Percentiles rank a stretch among this genome's conserved stretches.
Evolutionary conservation across 2,329 filamentous ascomycete species (phyloP).

Genomic region (Rutstroemia sp.): DNA sequence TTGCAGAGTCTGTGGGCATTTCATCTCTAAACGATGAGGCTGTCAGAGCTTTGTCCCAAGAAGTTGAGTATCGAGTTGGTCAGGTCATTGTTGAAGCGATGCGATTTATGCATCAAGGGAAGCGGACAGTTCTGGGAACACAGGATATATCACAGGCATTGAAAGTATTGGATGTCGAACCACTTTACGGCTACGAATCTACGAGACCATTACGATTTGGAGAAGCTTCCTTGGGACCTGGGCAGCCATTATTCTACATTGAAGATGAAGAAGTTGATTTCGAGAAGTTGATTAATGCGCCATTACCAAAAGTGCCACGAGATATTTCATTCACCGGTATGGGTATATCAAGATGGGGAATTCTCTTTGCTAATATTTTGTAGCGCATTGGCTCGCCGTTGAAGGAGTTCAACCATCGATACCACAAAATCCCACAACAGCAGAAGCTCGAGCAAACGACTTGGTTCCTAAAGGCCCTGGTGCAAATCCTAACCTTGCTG

Average conservation of each 20-base stretch:
- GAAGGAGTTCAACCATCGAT: slow-evolving; percentile 96
- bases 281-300: slow-evolving; percentile 96
- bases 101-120: slow-evolving; percentile 90
- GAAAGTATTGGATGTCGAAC: slow-evolving; percentile 82
- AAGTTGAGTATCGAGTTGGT: slow-evolving; percentile 90
- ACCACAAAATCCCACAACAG: slow-evolving; percentile 86
- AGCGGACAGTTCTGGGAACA: slow-evolving; percentile 79
- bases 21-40: slow-evolving; percentile 75
- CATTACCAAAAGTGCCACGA: slow-evolving; percentile 86
- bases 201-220: slow-evolving; percentile 84
- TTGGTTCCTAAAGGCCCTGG: slow-evolving; percentile 84
- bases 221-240: slow-evolving; percentile 86
- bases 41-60: slow-evolving; percentile 78
- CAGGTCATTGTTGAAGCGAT: slow-evolving; percentile 91
- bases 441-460: slow-evolving; percentile 76
- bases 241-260: slow-evolving; percentile 92
- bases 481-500: slow-evolving; percentile 77
- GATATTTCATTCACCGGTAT: slow-evolving; percentile 87
- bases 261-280: slow-evolving; percentile 99
- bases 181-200: slow-evolving; percentile 92
- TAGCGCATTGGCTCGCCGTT: slow-evolving; percentile 94
- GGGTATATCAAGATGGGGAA: slow-evolving; percentile 17
- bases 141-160: slow-evolving; percentile 85
- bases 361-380: slow-evolving; percentile 9
- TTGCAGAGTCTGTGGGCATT: slow-evolving; percentile 93